Base-by-base conservation (phyloP, 2,329 filamentous ascomycete genomes). In the Celoporthe dispersa region DNA sequence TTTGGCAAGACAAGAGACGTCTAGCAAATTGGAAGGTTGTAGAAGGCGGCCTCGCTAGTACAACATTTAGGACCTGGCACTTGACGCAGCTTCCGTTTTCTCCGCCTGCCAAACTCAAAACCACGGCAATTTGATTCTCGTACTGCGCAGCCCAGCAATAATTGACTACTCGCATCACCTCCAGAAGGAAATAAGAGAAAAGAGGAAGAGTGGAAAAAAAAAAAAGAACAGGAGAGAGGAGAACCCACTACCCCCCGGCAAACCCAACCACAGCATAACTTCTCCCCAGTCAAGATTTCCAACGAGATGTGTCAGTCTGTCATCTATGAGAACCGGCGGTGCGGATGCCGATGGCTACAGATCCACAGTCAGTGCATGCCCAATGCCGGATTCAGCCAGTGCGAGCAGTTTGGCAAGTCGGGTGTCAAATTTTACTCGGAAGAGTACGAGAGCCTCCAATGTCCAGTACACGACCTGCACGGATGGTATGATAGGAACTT, bases 281-380 rank as follows among this genome's bases (percentile, higher is more conserved):
- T 33, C 14, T 33, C 3, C 16, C 6, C 8, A 16, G 2, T 44
- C 12, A 25, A 44, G 11, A 44, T 37, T 25, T 63, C 35, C 25
- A 41, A 22, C 61, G 33, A 28, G 1, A 62, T 88, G 86, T 88
- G 86, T 76, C 73, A 75, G 25, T 80, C 83, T n/a, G 81, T 79
- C 35, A 83, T 84, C 77, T 86, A 82, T 77, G 79, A 80, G 70
- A 83, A 86, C 76, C 82, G 81, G 64, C 74, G 73, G 70, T 88
- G 86, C 81, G 78, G 79, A 14, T 86, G 87, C 80, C 81, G 80
- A 73, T 89, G 86, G 86, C 80, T 84, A 57, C 75, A 82, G 71
- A 80, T 88, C 74, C 77, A 76, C 3, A 72, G 78, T 60, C 82
- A 84, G 7, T 89, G 87, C 78, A 80, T 75, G 4, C 84, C 84